A percentile compares a stretch with the other conserved stretches of the same genome.
Evolutionary conservation across 2,329 filamentous ascomycete genomes (phyloP).

Genomic region (Beauveria varroae): DNA sequence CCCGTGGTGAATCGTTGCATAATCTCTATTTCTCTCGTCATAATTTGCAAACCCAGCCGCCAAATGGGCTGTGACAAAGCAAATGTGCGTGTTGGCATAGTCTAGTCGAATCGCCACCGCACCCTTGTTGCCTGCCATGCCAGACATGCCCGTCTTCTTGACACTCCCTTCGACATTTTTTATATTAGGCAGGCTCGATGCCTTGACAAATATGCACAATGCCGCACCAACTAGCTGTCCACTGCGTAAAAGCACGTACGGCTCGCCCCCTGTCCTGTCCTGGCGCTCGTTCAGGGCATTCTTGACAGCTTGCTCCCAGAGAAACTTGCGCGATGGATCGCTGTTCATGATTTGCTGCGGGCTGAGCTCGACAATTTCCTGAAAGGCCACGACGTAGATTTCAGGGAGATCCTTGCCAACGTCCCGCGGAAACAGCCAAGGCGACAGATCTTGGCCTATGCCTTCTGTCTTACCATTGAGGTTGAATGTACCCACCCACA

Average conservation of each 20-base stretch:
- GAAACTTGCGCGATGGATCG: constrained; percentile 74
- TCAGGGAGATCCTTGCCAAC: constrained; percentile 61
- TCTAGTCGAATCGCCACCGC: constrained; percentile 95
- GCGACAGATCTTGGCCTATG: constrained; percentile 68
- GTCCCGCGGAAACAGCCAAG: constrained; percentile 70
- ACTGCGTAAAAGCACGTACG: constrained; percentile 83
- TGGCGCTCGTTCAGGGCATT: constrained; percentile 68
- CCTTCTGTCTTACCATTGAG: constrained; percentile 82
- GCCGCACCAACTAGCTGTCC: constrained; percentile 93
- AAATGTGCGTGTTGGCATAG: constrained; percentile 85
- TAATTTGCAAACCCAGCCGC: constrained; percentile 96
- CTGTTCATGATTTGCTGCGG: constrained; percentile 99
- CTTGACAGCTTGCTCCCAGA: constrained; percentile 81
- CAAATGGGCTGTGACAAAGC: constrained; percentile 93
- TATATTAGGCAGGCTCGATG: constrained; percentile 68
- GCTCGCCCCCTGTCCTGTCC: constrained; percentile 55
- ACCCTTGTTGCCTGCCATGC: constrained; percentile 96
- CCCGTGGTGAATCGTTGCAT: constrained; percentile 78
- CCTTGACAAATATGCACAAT: constrained; percentile 82
- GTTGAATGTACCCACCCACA: constrained; percentile 90
- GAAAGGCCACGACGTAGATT: constrained; percentile 86
- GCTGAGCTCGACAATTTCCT: constrained; percentile 96
- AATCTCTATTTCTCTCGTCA: constrained; percentile 91
- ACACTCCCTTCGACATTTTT: constrained; percentile 96
- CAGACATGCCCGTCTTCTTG: constrained; percentile 91